Evolutionary conservation across 2,329 filamentous ascomycete species (phyloP).

Genomic region (Pseudohalonectria lignicola): DNA sequence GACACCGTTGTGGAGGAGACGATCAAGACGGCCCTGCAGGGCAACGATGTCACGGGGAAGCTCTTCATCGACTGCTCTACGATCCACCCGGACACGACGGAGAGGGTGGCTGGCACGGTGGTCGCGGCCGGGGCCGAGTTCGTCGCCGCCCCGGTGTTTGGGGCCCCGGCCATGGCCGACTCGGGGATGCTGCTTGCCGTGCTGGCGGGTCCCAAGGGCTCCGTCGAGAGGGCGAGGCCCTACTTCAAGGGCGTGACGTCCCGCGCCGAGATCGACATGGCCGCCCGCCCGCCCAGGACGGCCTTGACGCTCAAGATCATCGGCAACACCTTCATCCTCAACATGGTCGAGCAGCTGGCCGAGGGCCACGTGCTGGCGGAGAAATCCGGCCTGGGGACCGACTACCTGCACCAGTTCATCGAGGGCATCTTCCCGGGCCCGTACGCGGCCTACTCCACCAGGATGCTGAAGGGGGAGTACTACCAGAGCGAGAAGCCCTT

Average conservation of each 20-base stretch:
- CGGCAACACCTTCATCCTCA: constrained; percentile 77
- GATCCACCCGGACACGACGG: constrained; percentile 72
- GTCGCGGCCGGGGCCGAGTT: constrained; percentile 56
- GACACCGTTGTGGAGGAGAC: constrained; percentile 60
- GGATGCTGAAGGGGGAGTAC: constrained; percentile 70
- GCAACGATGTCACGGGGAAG: constrained; percentile 53
- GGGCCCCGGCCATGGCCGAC: constrained; percentile 60
- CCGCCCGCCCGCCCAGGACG: constrained; percentile 54
- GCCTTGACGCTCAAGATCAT: constrained; percentile 69
- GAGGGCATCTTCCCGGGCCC: constrained; percentile 65
- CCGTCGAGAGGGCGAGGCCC: constrained; percentile 54
- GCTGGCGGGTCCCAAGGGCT: constrained; percentile 50
- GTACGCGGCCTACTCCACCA: constrained; percentile 61
- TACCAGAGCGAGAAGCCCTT: constrained; percentile 66
- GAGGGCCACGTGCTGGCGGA: constrained; percentile 73
- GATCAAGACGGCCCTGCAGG: constrained; percentile 43
- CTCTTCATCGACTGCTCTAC: constrained; percentile 83
- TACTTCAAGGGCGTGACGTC: constrained; percentile 66
- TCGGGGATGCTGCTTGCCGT: constrained; percentile 62
- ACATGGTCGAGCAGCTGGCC: constrained; percentile 69
- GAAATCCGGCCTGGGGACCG: constrained; percentile 63
- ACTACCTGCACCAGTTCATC: constrained; percentile 61
- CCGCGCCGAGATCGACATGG: constrained; percentile 58
- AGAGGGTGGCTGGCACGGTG: constrained; percentile 48
- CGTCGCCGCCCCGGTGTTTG: constrained; percentile 61